These are phyloP conservation scores for Spathaspora girioi DNA, from an alignment of 805 yeast species.

Conservation along the genomic window DNA sequence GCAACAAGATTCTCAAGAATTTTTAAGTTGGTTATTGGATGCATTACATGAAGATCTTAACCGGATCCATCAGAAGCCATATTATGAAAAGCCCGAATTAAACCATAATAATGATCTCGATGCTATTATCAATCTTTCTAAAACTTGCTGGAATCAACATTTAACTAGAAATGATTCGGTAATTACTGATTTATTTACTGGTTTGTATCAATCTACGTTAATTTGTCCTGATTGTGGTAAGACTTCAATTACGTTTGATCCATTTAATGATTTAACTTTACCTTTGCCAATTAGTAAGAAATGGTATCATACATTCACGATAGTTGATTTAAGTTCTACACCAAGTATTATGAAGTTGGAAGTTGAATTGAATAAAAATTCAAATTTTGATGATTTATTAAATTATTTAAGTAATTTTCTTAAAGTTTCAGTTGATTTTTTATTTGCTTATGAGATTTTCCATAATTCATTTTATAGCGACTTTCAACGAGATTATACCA, in stretches of 20 bases:
- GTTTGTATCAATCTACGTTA: conserved; percentile 84
- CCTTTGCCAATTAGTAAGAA: conserved; percentile 77
- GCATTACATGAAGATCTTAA: conserved; percentile 92
- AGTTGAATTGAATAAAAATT: conserved; percentile 66
- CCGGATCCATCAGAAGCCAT: conserved; percentile 77
- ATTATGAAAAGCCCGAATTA: conserved; percentile 82
- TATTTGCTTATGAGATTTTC: conserved; percentile 47
- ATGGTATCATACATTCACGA: conserved; percentile 65
- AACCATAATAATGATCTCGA: conserved; percentile 51
- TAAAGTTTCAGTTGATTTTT: conserved; percentile 19
- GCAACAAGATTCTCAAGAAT: conserved; percentile 94
- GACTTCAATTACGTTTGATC: conserved; percentile 87
- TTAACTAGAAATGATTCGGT: conserved; percentile 79
- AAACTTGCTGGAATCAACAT: conserved; percentile 77
- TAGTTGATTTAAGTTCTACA: conserved; percentile 47
- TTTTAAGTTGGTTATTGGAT: conserved; percentile 81
- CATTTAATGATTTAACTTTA: conserved; percentile 83
- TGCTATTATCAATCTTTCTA: conserved; percentile 62
- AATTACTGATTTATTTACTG: conserved; percentile 82
- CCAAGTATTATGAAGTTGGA: conserved; percentile 45
- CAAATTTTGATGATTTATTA: conserved; percentile 63
- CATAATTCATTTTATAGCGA: conserved; percentile 65
- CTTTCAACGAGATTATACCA: conserved; percentile 55
- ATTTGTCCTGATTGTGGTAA: conserved; percentile 82
- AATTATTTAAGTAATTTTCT: conserved; percentile 52